phyloP scores from a whole-genome alignment of 1,139 yeast species.

The Yamadazyma triangularis region DNA sequence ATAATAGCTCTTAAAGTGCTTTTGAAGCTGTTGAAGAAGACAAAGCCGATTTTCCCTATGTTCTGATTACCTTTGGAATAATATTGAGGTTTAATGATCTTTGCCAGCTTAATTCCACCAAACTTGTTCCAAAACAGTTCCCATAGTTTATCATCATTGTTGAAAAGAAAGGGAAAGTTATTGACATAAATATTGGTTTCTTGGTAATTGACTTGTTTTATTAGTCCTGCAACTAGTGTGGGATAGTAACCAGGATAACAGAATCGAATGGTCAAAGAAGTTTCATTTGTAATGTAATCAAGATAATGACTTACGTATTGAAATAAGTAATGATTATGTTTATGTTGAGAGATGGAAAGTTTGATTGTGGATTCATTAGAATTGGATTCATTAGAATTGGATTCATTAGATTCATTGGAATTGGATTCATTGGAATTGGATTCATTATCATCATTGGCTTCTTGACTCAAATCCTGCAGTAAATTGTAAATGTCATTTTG shows the following conservation, averaged over 20 bases:
- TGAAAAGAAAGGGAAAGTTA: conserved; percentile 43
- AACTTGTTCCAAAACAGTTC: conserved; percentile 38
- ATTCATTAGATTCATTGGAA: too few species aligned
- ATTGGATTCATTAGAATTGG: too few species aligned
- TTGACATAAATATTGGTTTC: conserved; percentile 59
- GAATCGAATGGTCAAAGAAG: too few species aligned
- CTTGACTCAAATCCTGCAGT: conserved; percentile 13
- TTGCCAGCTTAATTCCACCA: conserved; percentile 40
- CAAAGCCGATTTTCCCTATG: conserved; percentile 40
- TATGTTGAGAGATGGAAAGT: conserved; percentile 36
- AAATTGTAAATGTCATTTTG: conserved; percentile 13
- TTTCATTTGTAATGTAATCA: conserved; percentile 3
- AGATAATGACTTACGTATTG: conserved; percentile 12
- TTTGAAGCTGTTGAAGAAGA: conserved; percentile 33
- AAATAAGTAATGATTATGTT: conserved; percentile 32
- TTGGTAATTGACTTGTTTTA: conserved; percentile 34
- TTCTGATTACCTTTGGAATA: conserved; percentile 18
- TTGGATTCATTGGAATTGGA: too few species aligned
- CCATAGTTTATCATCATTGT: conserved; percentile 37
- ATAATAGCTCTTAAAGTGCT: conserved; percentile 39
- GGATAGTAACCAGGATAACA: conserved; percentile 7
- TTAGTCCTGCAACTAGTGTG: conserved; percentile 5
- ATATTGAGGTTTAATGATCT: conserved; percentile 41
- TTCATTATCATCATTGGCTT: conserved; percentile 21
- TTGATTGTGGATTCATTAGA: conserved; percentile 12